Evolutionary conservation across 2,329 filamentous ascomycete species (phyloP), one percentile per base, ranked within the genome.

Genomic region (Fusarium sulawesiense): DNA sequence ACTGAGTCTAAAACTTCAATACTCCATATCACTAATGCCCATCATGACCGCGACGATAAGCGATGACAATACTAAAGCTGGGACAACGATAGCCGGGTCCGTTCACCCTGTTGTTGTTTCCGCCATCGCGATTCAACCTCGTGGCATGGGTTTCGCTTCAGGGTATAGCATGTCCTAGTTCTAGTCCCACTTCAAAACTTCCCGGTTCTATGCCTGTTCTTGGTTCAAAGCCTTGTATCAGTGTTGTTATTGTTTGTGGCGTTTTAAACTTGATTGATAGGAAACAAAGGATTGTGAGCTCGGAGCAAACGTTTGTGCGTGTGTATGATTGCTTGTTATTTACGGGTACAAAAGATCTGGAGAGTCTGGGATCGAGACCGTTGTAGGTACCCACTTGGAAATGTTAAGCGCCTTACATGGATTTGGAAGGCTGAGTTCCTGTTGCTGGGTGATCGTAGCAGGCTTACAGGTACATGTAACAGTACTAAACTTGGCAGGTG

Each of bases 111-210:
- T 30, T 46, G 60, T 37, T 63, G 41, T 47, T 58, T 64, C 32
- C 42, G 25, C 32, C 45, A 65, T 65, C 32, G 60, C 59, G 53
- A 60, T 59, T 45, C 49, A 30, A 58, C 62, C 57, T 66, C 49
- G 41, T 46, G 60, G 53, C 32, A 25, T 37, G 25, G 34, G 46
- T 49, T 29, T 32, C 42, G 55, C 49, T 54, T 40, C 37, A 34
- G 63, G 63, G 63, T 66, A 66, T 61, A 7, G 55, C 50, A 41
- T 58, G 40, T 58, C 29, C 37, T 21, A 49, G 40, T 58, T 23
- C 37, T n/a, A 49, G 56, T 49, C 42, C 54, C 59, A 64, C 34
- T 64, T 49, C 20, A 23, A 25, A 44, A 41, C 44, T 13, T 41
- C 29, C 23, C 23, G 32, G 54, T 44, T 61, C n/a, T 54, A 8